phyloP scores from a whole-genome alignment of 805 yeast species.

The Candida gorgasii region DNA sequence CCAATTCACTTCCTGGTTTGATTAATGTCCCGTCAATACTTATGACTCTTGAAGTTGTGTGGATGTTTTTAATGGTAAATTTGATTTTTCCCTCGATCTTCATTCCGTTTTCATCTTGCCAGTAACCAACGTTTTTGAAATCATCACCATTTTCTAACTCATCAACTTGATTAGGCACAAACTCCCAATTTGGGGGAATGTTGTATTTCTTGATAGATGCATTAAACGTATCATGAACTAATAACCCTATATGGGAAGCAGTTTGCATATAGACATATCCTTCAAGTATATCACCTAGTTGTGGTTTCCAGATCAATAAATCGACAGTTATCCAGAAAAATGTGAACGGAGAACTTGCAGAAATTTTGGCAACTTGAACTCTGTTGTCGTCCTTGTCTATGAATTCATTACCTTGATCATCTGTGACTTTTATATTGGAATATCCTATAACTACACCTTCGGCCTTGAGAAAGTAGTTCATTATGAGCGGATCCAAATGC shows the following conservation, averaged over 20 bases:
- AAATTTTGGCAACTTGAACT: slow-evolving; percentile 60
- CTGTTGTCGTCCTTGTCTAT: slow-evolving; percentile 35
- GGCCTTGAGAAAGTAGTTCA: slow-evolving; percentile 73
- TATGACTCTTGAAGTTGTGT: slow-evolving; percentile 76
- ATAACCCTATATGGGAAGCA: slow-evolving; percentile 89
- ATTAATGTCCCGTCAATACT: slow-evolving; percentile 87
- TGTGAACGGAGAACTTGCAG: slow-evolving; percentile 82
- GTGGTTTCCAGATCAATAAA: slow-evolving; percentile 86
- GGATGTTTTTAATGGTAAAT: slow-evolving; percentile 72
- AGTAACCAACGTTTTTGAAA: slow-evolving; percentile 72
- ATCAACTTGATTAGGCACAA: slow-evolving; percentile 76
- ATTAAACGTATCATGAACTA: slow-evolving; percentile 91
- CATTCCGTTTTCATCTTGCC: slow-evolving; percentile 77
- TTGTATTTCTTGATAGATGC: slow-evolving; percentile 84
- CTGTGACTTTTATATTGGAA: slow-evolving; percentile 58
- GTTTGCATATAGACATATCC: slow-evolving; percentile 91
- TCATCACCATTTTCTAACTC: slow-evolving; percentile 25
- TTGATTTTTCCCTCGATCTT: slow-evolving; percentile 80
- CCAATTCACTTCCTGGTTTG: slow-evolving; percentile 55
- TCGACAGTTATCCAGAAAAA: slow-evolving; percentile 86
- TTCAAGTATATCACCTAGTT: slow-evolving; percentile 80
- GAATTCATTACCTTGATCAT: slow-evolving; percentile 21
- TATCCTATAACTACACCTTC: slow-evolving; percentile 87
- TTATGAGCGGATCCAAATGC: slow-evolving; percentile 85
- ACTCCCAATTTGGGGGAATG: slow-evolving; percentile 86